Conservation (phyloP, 2,329 filamentous ascomycete genomes). For the Rutstroemia sp. region DNA sequence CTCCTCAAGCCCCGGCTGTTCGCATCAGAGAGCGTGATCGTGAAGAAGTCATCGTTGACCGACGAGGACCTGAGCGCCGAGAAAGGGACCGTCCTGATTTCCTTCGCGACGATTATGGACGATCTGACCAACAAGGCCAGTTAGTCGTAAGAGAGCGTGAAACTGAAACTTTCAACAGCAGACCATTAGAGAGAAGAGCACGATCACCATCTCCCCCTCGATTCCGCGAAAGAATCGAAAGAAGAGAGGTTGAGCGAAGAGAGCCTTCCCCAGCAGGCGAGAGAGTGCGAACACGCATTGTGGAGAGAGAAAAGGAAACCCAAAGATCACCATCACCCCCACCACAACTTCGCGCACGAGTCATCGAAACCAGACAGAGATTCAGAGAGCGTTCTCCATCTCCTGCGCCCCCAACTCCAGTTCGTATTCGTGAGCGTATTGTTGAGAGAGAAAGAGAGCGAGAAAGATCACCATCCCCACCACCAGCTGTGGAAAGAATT, state of each 20-base stretch:
- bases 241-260: conserved; percentile 14
- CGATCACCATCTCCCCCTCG: conserved; percentile 25
- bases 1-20: conserved; percentile 17
- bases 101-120: conserved; percentile 25
- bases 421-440: conserved; percentile 24
- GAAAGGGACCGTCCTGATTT: conserved; percentile 25
- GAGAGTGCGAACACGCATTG: conserved; percentile 15
- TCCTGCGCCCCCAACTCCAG: conserved; percentile 21
- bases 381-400: conserved; percentile 24
- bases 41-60: conserved; percentile 22
- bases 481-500: conserved; percentile 21
- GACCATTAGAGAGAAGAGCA: conserved; percentile 24
- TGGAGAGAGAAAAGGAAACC: conserved; percentile 24
- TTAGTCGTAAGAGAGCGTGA: conserved; percentile 28
- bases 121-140: conserved; percentile 18
- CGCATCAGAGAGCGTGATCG: conserved; percentile 23
- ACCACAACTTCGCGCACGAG: conserved; percentile 24
- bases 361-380: conserved; percentile 26
- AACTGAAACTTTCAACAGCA: conserved; percentile 17
- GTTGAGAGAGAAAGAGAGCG: conserved; percentile 23
- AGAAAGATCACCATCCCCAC: conserved; percentile 23
- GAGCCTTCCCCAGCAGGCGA: conserved; percentile 15
- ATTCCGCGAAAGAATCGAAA: conserved; percentile 23
- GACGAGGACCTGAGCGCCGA: conserved; percentile 15
- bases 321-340: conserved; percentile 21